Conservation (phyloP, 441 rosid species). For the Populus hybrid region DNA sequence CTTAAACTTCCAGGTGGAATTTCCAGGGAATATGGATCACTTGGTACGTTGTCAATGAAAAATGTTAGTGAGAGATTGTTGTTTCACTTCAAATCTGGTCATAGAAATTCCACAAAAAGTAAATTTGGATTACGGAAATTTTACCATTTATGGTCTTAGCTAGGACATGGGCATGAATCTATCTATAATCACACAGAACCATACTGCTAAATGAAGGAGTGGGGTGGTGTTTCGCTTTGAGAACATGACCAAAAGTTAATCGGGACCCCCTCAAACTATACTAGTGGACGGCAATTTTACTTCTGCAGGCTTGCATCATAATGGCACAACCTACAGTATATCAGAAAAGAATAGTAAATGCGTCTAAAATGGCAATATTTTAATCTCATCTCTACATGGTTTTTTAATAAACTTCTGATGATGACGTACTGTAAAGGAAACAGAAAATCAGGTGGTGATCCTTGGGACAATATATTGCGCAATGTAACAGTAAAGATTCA, state of each 20-base stretch:
- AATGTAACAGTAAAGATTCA: constrained; percentile 19
- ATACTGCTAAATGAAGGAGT: no score
- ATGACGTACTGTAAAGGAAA: not conserved
- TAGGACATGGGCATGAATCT: not conserved
- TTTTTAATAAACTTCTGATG: not conserved
- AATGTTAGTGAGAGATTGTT: not conserved
- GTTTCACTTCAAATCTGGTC: not conserved
- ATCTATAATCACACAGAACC: not conserved
- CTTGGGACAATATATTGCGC: not conserved
- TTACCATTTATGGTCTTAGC: not conserved
- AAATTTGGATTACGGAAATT: not conserved
- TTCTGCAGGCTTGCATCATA: not conserved
- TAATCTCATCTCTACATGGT: not conserved
- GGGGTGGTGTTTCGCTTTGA: not conserved
- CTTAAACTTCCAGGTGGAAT: not conserved
- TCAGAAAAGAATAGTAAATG: not conserved
- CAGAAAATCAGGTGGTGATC: not conserved
- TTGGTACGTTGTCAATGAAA: not conserved
- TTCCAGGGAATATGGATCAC: not conserved
- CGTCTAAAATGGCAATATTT: not conserved
- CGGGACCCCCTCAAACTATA: not conserved
- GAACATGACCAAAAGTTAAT: not conserved
- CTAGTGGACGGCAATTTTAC: not conserved
- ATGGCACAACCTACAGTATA: not conserved
- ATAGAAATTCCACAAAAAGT: not conserved